Evolutionary conservation across 106 monocot genomes (phyloP), one percentile per base, ranked within the genome.

Genomic region (Iris macrosiphon): DNA sequence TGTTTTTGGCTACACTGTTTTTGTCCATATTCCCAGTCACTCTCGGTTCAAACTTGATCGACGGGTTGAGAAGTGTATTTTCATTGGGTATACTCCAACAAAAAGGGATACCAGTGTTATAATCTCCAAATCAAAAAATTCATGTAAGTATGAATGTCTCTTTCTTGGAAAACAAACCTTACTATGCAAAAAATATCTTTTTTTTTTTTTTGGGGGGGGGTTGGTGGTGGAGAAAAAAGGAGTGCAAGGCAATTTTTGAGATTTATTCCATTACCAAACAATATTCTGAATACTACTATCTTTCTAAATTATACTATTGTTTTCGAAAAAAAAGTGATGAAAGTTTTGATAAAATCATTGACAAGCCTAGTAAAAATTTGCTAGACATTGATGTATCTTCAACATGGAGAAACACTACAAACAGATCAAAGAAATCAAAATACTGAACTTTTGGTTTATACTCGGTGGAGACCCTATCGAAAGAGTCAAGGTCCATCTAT

Each of bases 21-120:
- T 48, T 48, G 47, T 48, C 8, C 47, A 48, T 7, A 6, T 48
- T n/a, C n/a, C n/a, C n/a, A n/a, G n/a, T n/a, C n/a, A n/a, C n/a
- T n/a, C n/a, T n/a, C n/a, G n/a, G n/a, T 48, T 19, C 1, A 18
- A 48, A 48, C 47, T 21, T 18, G 47, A 48, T 20, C 22, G 9
- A 2, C 4, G 21, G 21, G 12, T 12, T 12, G 12, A 6, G 12
- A 38, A 38, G 12, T 38, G 12, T 38, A 12, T 38, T 6, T 38
- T 48, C 8, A 18, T 48, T 1, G 47, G 47, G 3, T 48, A 48
- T 20, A 19, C 19, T 3, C 47, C 47, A 48, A 48, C 21, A 18
- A 38, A 38, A 38, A 38, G 5, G 12, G 37, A 7, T 7, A 38
- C 12, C 6, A 38, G 12, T 38, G 12, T 7, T 38, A 7, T 38